Base-by-base conservation (phyloP, 73 alveolate species). In the Blepharisma stoltei region DNA sequence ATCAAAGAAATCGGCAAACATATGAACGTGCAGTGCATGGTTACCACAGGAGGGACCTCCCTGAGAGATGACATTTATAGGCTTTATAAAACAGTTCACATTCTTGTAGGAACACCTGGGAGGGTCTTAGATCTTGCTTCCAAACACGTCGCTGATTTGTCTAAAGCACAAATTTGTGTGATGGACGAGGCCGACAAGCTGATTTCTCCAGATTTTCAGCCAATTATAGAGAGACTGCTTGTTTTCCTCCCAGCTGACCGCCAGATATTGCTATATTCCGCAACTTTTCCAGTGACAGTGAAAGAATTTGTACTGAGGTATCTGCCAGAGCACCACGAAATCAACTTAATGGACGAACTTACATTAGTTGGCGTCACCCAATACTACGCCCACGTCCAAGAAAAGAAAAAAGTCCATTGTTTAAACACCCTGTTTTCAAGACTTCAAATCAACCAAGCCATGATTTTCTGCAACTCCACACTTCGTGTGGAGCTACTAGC, bases 71-170 rank as follows among this genome's bases (percentile, higher is more conserved):
- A 97, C 83, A 99, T 99, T 18, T 93, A 95, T 70, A 94, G 98
- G 49, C 90, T 97, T 55, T 86, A 97, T 43, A 95, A 96, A 86
- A 97, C 96, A 41, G 99, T 99, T 4, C 99, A 97, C 75, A 89
- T 97, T 20, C 85, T 97, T 25, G 90, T 97, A 20, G 99, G 99
- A 21, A 95, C 99, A 4, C 99, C 99, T 6, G 99, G 99, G 6
- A 90, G 99, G 65, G 86, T 97, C 48, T 98, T 97, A 18, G 99
- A 97, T 67, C 78, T 97, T 70, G 97, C 95, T 8, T 95, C 96
- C 91, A 97, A 99, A 9, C 96, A 97, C 84, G 99, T 98, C 49
- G 94, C 93, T 55, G 88, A 85, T 78, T 60, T 95, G 47, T 87
- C 88, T 75, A 85, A 86, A 71, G 79, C 89, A 68, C 83, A 92